Evolutionary conservation across 164 flowering plant genomes (phyloP).

Genomic region (Hamamelis virginiana): DNA sequence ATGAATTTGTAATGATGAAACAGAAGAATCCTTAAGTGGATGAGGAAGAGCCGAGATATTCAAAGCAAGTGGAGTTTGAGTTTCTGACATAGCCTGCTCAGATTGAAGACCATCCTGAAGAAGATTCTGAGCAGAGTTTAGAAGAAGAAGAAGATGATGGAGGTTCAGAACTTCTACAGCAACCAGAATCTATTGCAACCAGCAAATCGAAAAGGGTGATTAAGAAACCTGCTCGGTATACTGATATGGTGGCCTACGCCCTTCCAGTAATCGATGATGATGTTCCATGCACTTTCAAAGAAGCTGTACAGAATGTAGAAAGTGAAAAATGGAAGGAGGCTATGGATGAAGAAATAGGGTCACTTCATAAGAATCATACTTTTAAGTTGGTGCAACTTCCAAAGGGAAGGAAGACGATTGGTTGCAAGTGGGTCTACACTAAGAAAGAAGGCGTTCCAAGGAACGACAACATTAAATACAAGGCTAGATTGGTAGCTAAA

Average conservation of each 20-base stretch:
- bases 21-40: too few relatives aligned
- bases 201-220: neutral
- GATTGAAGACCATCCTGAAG: too few relatives aligned
- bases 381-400: neutral
- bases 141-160: too few relatives aligned
- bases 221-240: neutral
- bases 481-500: conserved; percentile 1
- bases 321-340: neutral
- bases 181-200: neutral
- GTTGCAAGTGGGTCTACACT: neutral
- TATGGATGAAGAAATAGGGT: neutral
- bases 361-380: neutral
- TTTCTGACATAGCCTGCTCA: too few relatives aligned
- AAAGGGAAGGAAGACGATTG: neutral
- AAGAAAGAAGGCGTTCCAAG: neutral
- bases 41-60: too few relatives aligned
- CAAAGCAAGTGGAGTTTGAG: too few relatives aligned
- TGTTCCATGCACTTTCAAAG: neutral
- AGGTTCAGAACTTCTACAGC: neutral
- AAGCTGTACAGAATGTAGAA: neutral
- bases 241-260: neutral
- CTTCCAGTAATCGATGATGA: neutral
- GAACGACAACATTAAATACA: neutral
- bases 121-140: too few relatives aligned
- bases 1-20: too few relatives aligned